These are phyloP conservation scores for Fusarium verticillioides DNA, from an alignment of 2,329 filamentous ascomycete genomes.

Conservation along the genomic window DNA sequence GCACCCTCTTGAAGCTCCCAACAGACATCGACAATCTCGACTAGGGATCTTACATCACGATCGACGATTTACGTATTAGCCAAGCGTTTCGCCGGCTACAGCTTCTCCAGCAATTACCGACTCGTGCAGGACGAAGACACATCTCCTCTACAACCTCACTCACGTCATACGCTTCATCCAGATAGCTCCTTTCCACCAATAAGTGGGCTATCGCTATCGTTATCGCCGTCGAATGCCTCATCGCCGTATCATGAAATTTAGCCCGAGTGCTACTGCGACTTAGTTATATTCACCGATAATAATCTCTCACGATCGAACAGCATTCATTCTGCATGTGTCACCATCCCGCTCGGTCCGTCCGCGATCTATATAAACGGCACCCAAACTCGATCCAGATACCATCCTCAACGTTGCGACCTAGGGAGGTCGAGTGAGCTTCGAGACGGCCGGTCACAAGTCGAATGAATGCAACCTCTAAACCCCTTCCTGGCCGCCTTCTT, in stretches of 20 bases:
- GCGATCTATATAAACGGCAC: slow-evolving; percentile 13
- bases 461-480: slow-evolving; percentile 94
- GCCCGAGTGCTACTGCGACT: slow-evolving; percentile 20
- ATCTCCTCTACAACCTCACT: slow-evolving; percentile 12
- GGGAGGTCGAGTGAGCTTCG: slow-evolving; percentile 45
- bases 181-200: slow-evolving; percentile 24
- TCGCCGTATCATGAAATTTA: slow-evolving; percentile 35
- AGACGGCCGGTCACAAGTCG: slow-evolving; percentile 47
- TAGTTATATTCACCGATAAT: slow-evolving; percentile 19
- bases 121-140: slow-evolving; percentile 3
- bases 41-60: slow-evolving; percentile 38
- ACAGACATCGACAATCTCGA: slow-evolving; percentile 39
- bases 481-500: slow-evolving; percentile 99
- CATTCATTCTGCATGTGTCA: slow-evolving; percentile 42
- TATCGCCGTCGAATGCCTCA: slow-evolving; percentile 40
- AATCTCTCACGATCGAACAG: slow-evolving; percentile 10
- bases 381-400: slow-evolving; percentile 19
- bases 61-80: slow-evolving; percentile 38
- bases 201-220: slow-evolving; percentile 33
- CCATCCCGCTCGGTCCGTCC: slow-evolving; percentile 28
- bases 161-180: slow-evolving; percentile 15
- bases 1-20: slow-evolving; percentile 37
- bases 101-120: slow-evolving; percentile 12
- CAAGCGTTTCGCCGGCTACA: slow-evolving; percentile 27
- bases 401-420: slow-evolving; percentile 35